These are phyloP conservation scores for Aspergillus novofumigatus DNA, from an alignment of 2,329 filamentous ascomycete species.

Conservation along the genomic window DNA sequence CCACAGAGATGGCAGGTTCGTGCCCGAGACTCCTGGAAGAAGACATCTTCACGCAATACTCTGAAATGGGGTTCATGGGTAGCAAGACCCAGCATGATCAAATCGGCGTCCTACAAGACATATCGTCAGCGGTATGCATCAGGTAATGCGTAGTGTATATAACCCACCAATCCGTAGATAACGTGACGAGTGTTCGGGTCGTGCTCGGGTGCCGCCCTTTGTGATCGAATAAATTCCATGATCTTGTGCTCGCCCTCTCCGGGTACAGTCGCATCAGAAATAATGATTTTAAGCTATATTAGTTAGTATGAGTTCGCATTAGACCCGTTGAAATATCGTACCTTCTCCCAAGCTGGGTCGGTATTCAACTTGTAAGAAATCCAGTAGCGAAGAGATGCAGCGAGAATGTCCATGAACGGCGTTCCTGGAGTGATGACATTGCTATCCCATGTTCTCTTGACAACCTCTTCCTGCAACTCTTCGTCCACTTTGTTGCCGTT, in stretches of 20 bases:
- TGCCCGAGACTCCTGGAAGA: constrained; percentile 79
- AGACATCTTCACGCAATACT: constrained; percentile 94
- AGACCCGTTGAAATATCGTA: constrained; percentile 19
- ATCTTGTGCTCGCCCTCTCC: constrained; percentile 99
- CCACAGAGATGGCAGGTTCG: constrained; percentile 84
- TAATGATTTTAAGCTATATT: constrained; percentile 78
- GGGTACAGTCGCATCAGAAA: constrained; percentile 95
- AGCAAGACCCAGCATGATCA: constrained; percentile 96
- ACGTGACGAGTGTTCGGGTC: constrained; percentile 97
- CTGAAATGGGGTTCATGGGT: constrained; percentile 98
- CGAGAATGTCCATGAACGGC: constrained; percentile 96
- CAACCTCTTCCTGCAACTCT: constrained; percentile 55
- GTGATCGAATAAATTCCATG: constrained; percentile 95
- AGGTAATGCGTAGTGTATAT: background rate
- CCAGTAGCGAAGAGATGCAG: constrained; percentile 89
- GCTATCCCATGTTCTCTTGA: constrained; percentile 90
- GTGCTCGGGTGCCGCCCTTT: constrained; percentile 83
- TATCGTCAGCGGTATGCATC: constrained; percentile 18
- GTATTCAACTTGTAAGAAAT: constrained; percentile 96
- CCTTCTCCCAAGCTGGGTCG: constrained; percentile 87
- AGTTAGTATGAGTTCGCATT: constrained; percentile 17
- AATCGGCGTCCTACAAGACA: constrained; percentile 67
- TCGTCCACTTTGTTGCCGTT: constrained; percentile 62
- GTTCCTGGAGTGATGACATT: constrained; percentile 91
- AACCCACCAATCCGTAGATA: constrained; percentile 74